Evolutionary conservation across 2,329 filamentous ascomycete genomes (phyloP).

Genomic region (Beauveria medogensis): DNA sequence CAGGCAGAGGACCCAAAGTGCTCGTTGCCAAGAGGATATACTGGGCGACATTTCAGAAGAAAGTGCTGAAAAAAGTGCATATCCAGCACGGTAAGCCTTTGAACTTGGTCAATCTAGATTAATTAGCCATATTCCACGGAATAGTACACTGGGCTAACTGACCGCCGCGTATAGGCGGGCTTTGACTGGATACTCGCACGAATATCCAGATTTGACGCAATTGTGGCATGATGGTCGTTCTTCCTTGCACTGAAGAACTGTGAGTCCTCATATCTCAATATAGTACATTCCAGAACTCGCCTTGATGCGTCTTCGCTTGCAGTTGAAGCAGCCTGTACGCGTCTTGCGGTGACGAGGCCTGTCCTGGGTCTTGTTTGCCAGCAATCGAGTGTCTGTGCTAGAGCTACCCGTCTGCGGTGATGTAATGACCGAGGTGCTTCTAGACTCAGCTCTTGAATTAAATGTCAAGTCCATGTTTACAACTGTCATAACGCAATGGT

Average conservation of each 20-base stretch:
- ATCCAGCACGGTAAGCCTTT: not conserved
- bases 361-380: not conserved
- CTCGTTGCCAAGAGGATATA: constrained; percentile 3
- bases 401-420: not conserved
- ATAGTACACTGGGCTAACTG: not conserved
- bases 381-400: not conserved
- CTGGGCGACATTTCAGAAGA: not conserved
- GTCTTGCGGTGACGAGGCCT: constrained; percentile 8
- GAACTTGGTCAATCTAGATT: not conserved
- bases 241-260: not conserved
- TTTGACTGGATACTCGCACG: constrained; percentile 1
- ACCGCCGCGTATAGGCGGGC: not conserved
- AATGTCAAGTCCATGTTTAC: not conserved
- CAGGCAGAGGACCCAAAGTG: constrained; percentile 4
- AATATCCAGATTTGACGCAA: not conserved
- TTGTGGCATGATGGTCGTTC: not conserved
- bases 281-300: not conserved
- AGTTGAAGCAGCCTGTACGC: constrained; percentile 4
- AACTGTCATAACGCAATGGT: not conserved
- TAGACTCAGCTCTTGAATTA: not conserved
- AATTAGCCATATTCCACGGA: not conserved
- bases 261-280: too few relatives aligned
- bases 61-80: constrained; percentile 6
- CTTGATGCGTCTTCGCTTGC: constrained; percentile 3
- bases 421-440: not conserved